Evolutionary conservation across 352 stramenopile species (phyloP).

Genomic region (Aphanomyces astaci): DNA sequence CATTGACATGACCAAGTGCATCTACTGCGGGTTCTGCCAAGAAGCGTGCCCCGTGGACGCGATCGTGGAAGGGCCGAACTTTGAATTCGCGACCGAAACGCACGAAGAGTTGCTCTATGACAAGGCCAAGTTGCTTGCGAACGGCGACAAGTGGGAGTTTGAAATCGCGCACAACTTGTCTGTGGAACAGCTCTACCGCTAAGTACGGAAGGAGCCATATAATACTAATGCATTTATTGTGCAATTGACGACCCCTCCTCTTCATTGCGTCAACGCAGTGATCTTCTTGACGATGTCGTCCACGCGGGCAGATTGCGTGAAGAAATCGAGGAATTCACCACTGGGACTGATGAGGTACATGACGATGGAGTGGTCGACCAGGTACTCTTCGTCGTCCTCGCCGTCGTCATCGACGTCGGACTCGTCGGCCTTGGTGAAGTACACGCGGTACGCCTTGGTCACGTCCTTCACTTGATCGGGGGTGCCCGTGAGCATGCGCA

Average conservation of each 20-base stretch:
- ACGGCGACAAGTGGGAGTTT: conserved; percentile 99
- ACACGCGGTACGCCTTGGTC: conserved; percentile 98
- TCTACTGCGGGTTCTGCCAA: conserved; percentile 98
- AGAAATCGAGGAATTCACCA: conserved; percentile 98
- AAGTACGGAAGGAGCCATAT: conserved; percentile 30
- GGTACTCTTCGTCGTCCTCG: conserved; percentile 96
- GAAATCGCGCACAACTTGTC: conserved; percentile 99
- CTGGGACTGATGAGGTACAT: conserved; percentile 97
- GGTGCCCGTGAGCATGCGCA: conserved; percentile 89
- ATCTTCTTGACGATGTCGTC: conserved; percentile 94
- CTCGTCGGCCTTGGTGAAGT: conserved; percentile 95
- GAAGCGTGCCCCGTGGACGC: conserved; percentile 97
- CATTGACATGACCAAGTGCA: conserved; percentile 99
- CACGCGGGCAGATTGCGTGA: conserved; percentile 94
- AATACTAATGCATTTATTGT: not conserved
- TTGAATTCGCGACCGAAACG: conserved; percentile 99
- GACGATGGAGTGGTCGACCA: conserved; percentile 99
- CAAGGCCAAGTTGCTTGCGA: conserved; percentile 99
- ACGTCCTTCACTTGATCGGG: conserved; percentile 94
- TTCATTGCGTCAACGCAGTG: conserved; percentile 31
- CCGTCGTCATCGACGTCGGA: conserved; percentile 82
- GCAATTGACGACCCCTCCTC: not conserved
- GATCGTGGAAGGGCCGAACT: conserved; percentile 99
- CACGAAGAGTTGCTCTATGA: conserved; percentile 99
- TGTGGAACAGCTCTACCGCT: conserved; percentile 98